Percentiles rank a stretch among this genome's conserved stretches.
These are phyloP conservation scores for Mucor circinelloides DNA, from an alignment of 371 early-diverging fungal genomes.

Conservation along the genomic window DNA sequence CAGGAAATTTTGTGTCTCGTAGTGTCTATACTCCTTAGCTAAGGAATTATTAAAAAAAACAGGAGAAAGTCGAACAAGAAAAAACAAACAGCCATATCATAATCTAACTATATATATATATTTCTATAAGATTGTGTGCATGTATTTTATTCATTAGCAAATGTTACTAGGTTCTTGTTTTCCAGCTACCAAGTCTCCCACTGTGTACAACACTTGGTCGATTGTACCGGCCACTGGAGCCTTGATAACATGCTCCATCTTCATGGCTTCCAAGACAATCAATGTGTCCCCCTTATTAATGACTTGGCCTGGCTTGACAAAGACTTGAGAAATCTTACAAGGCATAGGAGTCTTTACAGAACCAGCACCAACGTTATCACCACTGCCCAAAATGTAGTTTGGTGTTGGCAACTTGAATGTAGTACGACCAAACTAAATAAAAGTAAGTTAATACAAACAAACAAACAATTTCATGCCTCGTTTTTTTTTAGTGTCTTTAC, in stretches of 20 bases:
- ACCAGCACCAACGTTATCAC: slow-evolving; percentile 59
- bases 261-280: slow-evolving; percentile 95
- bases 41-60: neutral
- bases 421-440: slow-evolving; percentile 50
- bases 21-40: slow-evolving; percentile 2
- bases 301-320: slow-evolving; percentile 78
- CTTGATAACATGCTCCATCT: slow-evolving; percentile 97
- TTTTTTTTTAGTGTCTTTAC: slow-evolving; percentile 29
- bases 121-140: neutral
- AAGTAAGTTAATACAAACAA: neutral
- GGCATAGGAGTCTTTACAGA: slow-evolving; percentile 94
- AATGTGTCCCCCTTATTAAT: slow-evolving; percentile 86
- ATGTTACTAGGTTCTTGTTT: slow-evolving; percentile 80
- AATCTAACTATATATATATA: neutral
- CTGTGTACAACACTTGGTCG: slow-evolving; percentile 72
- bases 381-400: slow-evolving; percentile 48
- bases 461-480: neutral
- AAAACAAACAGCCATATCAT: neutral
- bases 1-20: neutral
- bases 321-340: slow-evolving; percentile 90
- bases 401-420: slow-evolving; percentile 69
- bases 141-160: slow-evolving; percentile 47
- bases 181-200: slow-evolving; percentile 92
- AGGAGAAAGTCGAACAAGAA: neutral
- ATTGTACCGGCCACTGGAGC: slow-evolving; percentile 81